Evolutionary conservation across 306 rosid genomes (phyloP).

Genomic region (Canavalia gladiata): DNA sequence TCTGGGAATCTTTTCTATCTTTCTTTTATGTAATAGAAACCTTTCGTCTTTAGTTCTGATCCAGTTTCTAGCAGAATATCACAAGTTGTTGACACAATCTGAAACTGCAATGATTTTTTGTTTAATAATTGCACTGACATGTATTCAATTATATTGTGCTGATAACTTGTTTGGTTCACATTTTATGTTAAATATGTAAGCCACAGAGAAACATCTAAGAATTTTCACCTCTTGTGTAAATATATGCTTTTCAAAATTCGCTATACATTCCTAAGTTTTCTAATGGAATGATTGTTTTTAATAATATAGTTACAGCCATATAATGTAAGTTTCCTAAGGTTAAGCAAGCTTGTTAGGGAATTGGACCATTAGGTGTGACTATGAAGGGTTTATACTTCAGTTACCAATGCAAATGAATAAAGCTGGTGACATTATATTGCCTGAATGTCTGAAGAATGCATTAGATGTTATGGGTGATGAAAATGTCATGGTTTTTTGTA

Average conservation of each 20-base stretch:
- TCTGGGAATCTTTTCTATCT: too few species aligned
- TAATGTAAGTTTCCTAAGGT: background rate
- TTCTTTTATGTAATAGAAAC: too few species aligned
- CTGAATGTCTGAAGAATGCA: background rate
- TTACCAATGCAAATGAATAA: conserved; percentile 12
- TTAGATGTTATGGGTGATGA: background rate
- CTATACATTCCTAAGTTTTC: background rate
- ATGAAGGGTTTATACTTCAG: background rate
- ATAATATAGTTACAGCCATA: background rate
- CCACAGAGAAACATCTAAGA: background rate
- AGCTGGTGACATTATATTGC: background rate
- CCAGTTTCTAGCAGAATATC: background rate
- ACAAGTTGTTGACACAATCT: background rate
- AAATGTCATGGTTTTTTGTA: background rate
- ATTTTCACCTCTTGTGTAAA: background rate
- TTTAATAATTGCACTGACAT: background rate
- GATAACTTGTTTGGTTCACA: conserved; percentile 1
- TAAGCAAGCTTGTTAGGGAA: background rate
- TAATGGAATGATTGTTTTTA: background rate
- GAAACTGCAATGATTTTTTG: background rate
- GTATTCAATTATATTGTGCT: background rate
- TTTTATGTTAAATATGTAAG: background rate
- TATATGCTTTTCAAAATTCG: background rate
- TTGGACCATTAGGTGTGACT: conserved; percentile 4
- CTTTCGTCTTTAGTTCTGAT: too few species aligned